These are phyloP conservation scores for Entomortierella beljakovae DNA, from an alignment of 192 early-diverging fungal genomes.

Conservation along the genomic window DNA sequence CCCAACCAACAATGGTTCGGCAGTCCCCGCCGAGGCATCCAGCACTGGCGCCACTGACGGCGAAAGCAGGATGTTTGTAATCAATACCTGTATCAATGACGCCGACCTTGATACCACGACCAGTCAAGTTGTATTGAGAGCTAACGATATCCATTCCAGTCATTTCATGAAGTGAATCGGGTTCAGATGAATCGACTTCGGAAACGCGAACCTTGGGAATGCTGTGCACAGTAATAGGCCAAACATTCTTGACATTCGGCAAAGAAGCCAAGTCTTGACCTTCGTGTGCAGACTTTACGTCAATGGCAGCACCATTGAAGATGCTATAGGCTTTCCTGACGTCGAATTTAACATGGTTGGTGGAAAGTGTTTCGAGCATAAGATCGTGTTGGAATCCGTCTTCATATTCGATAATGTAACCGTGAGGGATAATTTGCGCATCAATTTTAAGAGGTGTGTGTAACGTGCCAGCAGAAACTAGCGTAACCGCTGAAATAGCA, in stretches of 20 bases:
- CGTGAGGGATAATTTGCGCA: constrained; percentile 6
- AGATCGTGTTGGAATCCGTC: no score
- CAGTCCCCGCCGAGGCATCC: constrained; percentile 70
- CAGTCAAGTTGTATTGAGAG: constrained; percentile 36
- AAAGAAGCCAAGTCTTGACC: no score
- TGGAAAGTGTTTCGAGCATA: no score
- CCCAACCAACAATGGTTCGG: constrained; percentile 68
- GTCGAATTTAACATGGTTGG: no score
- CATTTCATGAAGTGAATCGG: constrained; percentile 48
- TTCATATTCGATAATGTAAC: constrained; percentile 39
- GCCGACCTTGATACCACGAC: constrained; percentile 61
- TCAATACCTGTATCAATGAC: constrained; percentile 70
- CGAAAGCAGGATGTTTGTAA: constrained; percentile 72
- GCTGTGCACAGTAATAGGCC: no score
- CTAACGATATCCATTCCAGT: constrained; percentile 58
- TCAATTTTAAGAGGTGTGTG: constrained; percentile 3
- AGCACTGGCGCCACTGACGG: constrained; percentile 23
- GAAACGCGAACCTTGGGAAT: no score
- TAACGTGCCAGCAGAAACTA: constrained; percentile 42
- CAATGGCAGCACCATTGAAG: no score
- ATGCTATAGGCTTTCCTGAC: no score
- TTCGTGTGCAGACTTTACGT: no score
- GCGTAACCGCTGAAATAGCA: constrained; percentile 11
- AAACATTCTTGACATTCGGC: no score
- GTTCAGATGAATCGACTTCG: no score